Evolutionary conservation across 192 early-diverging fungal species (phyloP).

Genomic region (Coemansia sp.): DNA sequence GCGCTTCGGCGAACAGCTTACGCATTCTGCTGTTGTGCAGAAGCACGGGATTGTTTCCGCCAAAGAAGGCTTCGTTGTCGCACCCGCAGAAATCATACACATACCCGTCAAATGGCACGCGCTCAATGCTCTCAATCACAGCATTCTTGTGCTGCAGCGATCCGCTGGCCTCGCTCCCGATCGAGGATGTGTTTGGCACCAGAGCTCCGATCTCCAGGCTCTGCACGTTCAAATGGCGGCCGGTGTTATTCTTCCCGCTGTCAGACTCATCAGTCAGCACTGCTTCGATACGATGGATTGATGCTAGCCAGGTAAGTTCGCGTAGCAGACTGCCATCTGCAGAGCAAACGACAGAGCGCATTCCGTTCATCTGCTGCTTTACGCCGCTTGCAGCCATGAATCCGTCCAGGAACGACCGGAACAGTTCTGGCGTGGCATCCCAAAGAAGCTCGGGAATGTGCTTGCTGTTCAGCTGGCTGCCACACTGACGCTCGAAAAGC

Average conservation of each 20-base stretch:
- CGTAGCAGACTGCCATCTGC: conserved; percentile 25
- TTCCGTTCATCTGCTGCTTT: not conserved
- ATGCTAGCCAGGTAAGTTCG: conserved; percentile 49
- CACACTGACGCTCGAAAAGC: conserved; percentile 38
- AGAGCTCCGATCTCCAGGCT: conserved; percentile 19
- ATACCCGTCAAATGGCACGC: conserved; percentile 32
- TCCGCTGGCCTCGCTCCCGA: not conserved
- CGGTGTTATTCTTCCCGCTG: not conserved
- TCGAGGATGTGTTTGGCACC: not conserved
- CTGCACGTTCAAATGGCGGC: not conserved
- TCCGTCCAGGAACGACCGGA: conserved; percentile 28
- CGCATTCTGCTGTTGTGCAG: conserved; percentile 58
- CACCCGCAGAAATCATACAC: conserved; percentile 56
- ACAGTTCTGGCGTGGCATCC: conserved; percentile 19
- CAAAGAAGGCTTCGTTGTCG: conserved; percentile 56
- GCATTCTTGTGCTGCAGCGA: conserved; percentile 15
- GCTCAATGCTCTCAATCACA: conserved; percentile 36
- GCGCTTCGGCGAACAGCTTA: conserved; percentile 67
- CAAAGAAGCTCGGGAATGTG: conserved; percentile 39
- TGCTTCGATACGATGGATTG: conserved; percentile 35
- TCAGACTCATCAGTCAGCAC: conserved; percentile 1
- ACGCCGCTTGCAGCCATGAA: conserved; percentile 8
- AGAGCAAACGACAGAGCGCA: conserved; percentile 5
- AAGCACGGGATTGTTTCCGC: conserved; percentile 50
- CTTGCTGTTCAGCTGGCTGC: not conserved